phyloP scores from a whole-genome alignment of 169 alveolate genomes.

The Pseudocohnilembus persalinus region DNA sequence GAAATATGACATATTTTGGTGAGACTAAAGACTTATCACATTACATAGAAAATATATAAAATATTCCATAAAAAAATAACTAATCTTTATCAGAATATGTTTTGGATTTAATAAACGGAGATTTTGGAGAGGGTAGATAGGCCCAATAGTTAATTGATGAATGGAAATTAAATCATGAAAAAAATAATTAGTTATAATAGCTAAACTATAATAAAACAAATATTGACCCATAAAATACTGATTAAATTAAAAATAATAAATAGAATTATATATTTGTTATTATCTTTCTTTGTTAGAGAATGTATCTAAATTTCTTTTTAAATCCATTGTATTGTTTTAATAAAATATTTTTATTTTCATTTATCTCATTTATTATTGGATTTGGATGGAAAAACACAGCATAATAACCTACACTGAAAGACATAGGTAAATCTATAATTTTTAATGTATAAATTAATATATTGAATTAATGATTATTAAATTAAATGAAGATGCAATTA shows the following conservation, averaged over 20 bases:
- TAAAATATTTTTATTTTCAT: background rate
- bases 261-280: no score
- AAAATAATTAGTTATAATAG: no score
- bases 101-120: background rate
- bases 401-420: background rate
- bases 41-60: background rate
- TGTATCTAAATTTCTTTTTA: background rate
- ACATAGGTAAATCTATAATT: background rate
- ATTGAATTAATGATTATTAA: no score
- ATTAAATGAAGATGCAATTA: background rate
- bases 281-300: background rate
- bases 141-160: background rate
- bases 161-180: background rate
- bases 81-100: background rate
- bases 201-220: background rate
- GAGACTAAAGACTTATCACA: background rate
- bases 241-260: no score
- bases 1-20: background rate
- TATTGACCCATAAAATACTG: background rate
- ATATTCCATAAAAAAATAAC: no score
- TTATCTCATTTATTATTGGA: background rate
- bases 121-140: background rate
- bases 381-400: background rate
- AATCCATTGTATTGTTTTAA: background rate
- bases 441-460: no score